Percentiles rank a stretch among this genome's conserved stretches.
phyloP scores from a whole-genome alignment of 2,329 filamentous ascomycete genomes.

The Aspergillus fumigatiaffinis region DNA sequence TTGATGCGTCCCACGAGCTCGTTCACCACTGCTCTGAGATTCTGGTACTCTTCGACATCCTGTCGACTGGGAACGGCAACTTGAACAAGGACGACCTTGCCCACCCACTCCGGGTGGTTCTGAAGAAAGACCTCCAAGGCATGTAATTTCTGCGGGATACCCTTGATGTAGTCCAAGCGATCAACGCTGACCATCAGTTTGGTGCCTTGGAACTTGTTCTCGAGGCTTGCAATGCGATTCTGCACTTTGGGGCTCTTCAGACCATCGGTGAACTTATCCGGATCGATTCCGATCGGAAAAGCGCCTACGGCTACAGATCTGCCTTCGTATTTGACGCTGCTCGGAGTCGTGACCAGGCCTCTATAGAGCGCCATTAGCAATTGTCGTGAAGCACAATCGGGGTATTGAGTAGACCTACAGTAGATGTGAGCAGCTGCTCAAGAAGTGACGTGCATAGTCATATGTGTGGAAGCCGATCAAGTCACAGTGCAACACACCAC shows the following conservation, averaged over 20 bases:
- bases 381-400: slow-evolving; percentile 5
- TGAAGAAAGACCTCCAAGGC: slow-evolving; percentile 91
- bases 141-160: slow-evolving; percentile 90
- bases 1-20: slow-evolving; percentile 94
- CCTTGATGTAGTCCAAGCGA: slow-evolving; percentile 95
- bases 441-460: slow-evolving; percentile 96
- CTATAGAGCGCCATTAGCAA: slow-evolving; percentile 18
- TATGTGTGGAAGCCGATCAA: slow-evolving; percentile 98
- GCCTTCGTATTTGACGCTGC: slow-evolving; percentile 81
- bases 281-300: slow-evolving; percentile 93
- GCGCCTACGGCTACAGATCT: slow-evolving; percentile 83
- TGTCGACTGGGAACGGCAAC: slow-evolving; percentile 88
- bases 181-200: slow-evolving; percentile 95
- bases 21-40: slow-evolving; percentile 86
- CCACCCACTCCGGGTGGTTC: slow-evolving; percentile 93
- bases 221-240: slow-evolving; percentile 74
- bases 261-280: slow-evolving; percentile 86
- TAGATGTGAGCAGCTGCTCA: slow-evolving; percentile 89
- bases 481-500: slow-evolving; percentile 87
- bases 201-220: slow-evolving; percentile 85
- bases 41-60: slow-evolving; percentile 95
- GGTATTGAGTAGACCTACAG: slow-evolving; percentile 48
- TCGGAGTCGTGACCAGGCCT: slow-evolving; percentile 66
- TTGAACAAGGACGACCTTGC: slow-evolving; percentile 89
- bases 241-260: slow-evolving; percentile 77